Conservation (phyloP, 169 alveolate genomes). For the Eimeria acervulina region DNA sequence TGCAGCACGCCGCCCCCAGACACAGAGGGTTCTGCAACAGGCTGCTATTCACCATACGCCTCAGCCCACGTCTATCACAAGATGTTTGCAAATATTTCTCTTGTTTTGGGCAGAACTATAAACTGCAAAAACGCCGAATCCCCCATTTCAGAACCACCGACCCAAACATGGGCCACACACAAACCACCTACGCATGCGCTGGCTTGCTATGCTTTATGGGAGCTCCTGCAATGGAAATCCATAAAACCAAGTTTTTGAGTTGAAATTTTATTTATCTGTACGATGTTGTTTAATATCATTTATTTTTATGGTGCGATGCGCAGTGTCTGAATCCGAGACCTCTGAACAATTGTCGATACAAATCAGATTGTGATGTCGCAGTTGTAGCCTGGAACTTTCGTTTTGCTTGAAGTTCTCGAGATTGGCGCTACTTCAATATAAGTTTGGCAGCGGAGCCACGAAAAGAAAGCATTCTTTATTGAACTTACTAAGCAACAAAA, state of each 20-base stretch:
- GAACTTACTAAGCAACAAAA: no score
- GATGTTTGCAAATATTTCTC: not conserved
- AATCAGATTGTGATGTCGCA: not conserved
- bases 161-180: not conserved
- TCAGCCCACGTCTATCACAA: not conserved
- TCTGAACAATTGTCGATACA: not conserved
- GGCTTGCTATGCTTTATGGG: not conserved
- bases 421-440: no score
- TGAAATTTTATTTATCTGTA: not conserved
- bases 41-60: not conserved
- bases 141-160: not conserved
- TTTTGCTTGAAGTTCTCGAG: no score
- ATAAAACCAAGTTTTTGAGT: not conserved
- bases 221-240: not conserved
- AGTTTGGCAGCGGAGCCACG: no score
- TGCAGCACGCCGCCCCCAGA: not conserved
- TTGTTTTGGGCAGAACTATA: not conserved
- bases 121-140: not conserved
- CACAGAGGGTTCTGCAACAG: not conserved
- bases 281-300: not conserved
- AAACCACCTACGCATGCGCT: conserved; percentile 12
- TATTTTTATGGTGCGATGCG: not conserved
- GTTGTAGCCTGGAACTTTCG: no score
- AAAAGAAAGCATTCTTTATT: no score
- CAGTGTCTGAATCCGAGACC: not conserved